Evolutionary conservation across 2,329 filamentous ascomycete genomes (phyloP), one percentile per base, ranked within the genome.

Genomic region (Colletotrichum tofieldiae): DNA sequence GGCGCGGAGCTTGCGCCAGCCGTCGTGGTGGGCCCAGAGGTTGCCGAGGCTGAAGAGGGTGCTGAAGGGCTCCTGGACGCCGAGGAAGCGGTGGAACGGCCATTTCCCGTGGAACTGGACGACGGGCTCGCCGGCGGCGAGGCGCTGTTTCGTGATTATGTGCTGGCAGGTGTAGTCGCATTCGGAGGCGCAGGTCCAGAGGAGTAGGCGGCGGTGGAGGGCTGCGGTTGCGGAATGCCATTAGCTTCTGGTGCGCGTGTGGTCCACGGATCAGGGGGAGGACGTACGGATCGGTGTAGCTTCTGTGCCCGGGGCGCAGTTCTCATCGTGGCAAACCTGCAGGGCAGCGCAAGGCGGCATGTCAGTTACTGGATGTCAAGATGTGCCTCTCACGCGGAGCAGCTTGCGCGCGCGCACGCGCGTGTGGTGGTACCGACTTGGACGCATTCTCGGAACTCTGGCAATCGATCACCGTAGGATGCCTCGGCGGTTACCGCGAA

Each of bases 141-240:
- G 84, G 75, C 96, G 94, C 71, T 85, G 84, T 77, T 90, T 84
- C 68, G 96, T 98, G 72, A 97, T 88, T 81, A 98, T 93, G 87
- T 97, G 96, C 82, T 99, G 96, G 87, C 96, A 99, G 73, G 94
- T 93, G 86, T 99, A 97, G 86, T 99, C 95, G 90, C 96, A 99
- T 89, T 99, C 96, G 79, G 93, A 88, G 73, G 93, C 90, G 85
- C 96, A 99, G 81, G 91, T 91, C 96, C 96, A 99, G 81, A 98
- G 85, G 79, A 98, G 91, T 76, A 98, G 88, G 74, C 94, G 94
- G 81, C 93, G 95, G 83, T 93, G 90, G 77, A 98, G 81, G 74
- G 96, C 95, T 98, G 79, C 65, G 14, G 45, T 41, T 56, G 43
- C 11, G 68, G 11, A 54, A 11, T 51, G 52, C 7, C 32, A 67